Base-by-base conservation (phyloP, 164 flowering plant genomes). In the Dillenia suffruticosa region DNA sequence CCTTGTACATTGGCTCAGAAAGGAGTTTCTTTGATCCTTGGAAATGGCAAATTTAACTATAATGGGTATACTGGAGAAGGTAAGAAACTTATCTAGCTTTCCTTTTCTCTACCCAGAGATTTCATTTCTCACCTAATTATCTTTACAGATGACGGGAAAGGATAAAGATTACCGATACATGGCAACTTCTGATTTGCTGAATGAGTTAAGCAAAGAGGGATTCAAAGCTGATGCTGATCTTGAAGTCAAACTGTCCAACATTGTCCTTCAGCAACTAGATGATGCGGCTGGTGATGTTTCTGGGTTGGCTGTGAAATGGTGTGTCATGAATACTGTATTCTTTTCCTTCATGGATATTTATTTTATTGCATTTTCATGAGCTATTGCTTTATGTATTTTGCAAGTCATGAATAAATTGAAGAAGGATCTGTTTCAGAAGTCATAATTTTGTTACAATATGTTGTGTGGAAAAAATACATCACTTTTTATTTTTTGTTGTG, bases 211-310 rank as follows among this genome's bases (percentile, higher is more conserved):
- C 72, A 95, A 85, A 82, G 97, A 89, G 10, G 76, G 70, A 16
- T 90, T 89, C 60, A 92, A 80, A 76, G 85, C 84, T 52, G 99
- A 95, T 64, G 50, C 73, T 40, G 97, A 92, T 53, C 71, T 95
- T 56, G 99, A 95, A 82, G 54, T 74, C 19, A 95, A 84, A 56
- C 62, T 95, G 58, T 79, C 90, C 1, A 81, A 79, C 57, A 84
- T 79, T 53, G 83, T 95, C 40, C 70, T 95, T 26, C 96, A 86
- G 51, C 99, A 95, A 75, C 97, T 95, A 56, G 96, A 92, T 75
- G 99, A 95, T 85, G 93, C 82, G 2, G 91, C 99, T 54, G 97
- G 97, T 6, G 99, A 95, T 79, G 97, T 95, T 56, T 95, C 99
- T 72, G 99, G 90, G 62, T 75, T 95, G 74, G 99, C 99, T 71